phyloP scores from a whole-genome alignment of 805 yeast species.

The Hanseniaspora guilliermondii region DNA sequence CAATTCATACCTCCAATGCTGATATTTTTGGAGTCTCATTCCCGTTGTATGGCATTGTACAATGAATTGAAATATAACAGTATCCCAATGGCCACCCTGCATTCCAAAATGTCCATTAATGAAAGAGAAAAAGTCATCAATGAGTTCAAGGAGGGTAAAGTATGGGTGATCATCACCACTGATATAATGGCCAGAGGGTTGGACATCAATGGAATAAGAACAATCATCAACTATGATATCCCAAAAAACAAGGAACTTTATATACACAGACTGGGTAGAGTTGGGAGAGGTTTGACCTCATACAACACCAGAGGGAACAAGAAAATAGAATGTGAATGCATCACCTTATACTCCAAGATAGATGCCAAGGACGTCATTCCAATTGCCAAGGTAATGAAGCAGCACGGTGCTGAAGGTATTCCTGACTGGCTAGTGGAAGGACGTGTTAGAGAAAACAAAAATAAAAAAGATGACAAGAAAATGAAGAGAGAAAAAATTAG shows the following conservation, averaged over 20 bases:
- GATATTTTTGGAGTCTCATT: conserved; percentile 80
- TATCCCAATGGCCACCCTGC: conserved; percentile 87
- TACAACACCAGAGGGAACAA: conserved; percentile 28
- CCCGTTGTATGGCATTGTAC: conserved; percentile 87
- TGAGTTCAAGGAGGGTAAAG: conserved; percentile 74
- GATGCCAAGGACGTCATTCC: conserved; percentile 67
- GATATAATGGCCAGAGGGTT: conserved; percentile 95
- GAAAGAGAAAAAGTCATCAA: conserved; percentile 81
- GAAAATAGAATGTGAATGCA: conserved; percentile 72
- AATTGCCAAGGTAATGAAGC: conserved; percentile 87
- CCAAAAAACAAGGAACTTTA: conserved; percentile 89
- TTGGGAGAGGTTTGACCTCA: conserved; percentile 53
- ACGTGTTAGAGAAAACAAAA: conserved; percentile 3
- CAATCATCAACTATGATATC: conserved; percentile 92
- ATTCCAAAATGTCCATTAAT: conserved; percentile 79
- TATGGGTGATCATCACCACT: conserved; percentile 94
- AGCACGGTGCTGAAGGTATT: conserved; percentile 64
- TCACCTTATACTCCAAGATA: conserved; percentile 86
- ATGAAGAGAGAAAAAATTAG: conserved; percentile 63
- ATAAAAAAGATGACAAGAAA: conserved; percentile 36
- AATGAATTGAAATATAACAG: conserved; percentile 88
- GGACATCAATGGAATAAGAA: conserved; percentile 88
- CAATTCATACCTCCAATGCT: conserved; percentile 86
- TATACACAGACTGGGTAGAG: conserved; percentile 96
- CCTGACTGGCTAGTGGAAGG: conserved; percentile 61